Conservation (phyloP, 495 filamentous ascomycete genomes). For the Hypoxylon lienhwacheense region DNA sequence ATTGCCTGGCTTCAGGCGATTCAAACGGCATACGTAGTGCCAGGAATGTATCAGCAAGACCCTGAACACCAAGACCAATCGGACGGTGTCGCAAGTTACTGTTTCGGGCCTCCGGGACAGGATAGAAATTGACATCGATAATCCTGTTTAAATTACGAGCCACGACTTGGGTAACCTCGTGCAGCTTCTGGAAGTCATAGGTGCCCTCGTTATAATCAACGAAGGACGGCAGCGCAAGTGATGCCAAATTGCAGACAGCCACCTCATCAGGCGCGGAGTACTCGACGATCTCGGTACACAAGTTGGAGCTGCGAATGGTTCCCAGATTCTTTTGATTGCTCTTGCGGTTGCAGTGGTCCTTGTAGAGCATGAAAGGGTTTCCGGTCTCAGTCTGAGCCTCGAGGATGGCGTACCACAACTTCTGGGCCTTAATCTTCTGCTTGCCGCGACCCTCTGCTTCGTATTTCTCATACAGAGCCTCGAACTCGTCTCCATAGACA, state of each 20-base stretch:
- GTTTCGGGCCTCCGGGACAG: conserved; percentile 85
- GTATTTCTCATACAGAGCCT: conserved; percentile 91
- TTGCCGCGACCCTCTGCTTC: conserved; percentile 88
- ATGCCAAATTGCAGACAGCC: conserved; percentile 97
- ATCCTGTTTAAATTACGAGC: conserved; percentile 95
- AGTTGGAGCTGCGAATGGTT: conserved; percentile 95
- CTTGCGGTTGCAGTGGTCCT: conserved; percentile 96
- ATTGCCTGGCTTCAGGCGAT: conserved; percentile 84
- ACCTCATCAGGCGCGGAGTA: conserved; percentile 97
- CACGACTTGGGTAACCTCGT: conserved; percentile 87
- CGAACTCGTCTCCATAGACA: conserved; percentile 96
- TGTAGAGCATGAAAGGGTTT: conserved; percentile 99
- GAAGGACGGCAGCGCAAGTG: conserved; percentile 84
- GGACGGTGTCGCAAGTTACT: conserved; percentile 96
- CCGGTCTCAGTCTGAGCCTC: conserved; percentile 98
- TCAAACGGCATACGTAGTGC: conserved; percentile 96
- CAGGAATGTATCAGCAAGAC: conserved; percentile 98
- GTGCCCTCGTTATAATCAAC: conserved; percentile 77
- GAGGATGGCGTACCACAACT: conserved; percentile 97
- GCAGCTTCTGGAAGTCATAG: conserved; percentile 94
- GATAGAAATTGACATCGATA: conserved; percentile 97
- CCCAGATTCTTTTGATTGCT: conserved; percentile 99
- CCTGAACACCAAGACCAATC: conserved; percentile 94
- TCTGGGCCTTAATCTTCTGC: conserved; percentile 91
- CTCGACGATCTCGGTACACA: conserved; percentile 98